Evolutionary conservation across 2,329 filamentous ascomycete genomes (phyloP), one percentile per base, ranked within the genome.

Genomic region (Beauveria sp.): DNA sequence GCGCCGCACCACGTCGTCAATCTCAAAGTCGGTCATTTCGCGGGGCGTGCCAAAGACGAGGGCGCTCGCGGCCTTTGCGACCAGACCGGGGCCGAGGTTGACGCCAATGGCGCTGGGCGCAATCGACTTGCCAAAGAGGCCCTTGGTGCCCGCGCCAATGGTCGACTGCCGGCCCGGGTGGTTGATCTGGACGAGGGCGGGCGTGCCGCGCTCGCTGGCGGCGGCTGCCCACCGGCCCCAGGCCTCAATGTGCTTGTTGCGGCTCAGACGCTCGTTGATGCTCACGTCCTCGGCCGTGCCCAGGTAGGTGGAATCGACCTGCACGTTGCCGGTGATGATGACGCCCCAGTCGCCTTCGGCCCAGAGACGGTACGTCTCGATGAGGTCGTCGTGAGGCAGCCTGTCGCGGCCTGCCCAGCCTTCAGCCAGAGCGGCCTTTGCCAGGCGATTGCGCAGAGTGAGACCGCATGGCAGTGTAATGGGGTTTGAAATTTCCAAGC

Each of bases 391-490:
- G 14, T 74, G 75, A 0, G 82, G 82, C 1, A 78, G 72, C 30
- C 78, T 64, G 61, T 79, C 70, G 5, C 67, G 69, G 64, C 76
- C 72, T 28, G 74, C 72, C 67, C 79, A 69, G 5, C 65, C 65
- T 64, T 83, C 78, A 5, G 79, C 75, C 72, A 85, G 77, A 38
- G 83, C 80, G 50, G 82, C 75, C 65, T 81, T 77, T 50, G 70
- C 74, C 1, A 86, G 74, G 5, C 83, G 79, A 66, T 86, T 86
- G 3, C 80, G 80, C 3, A 86, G 68, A 0, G 74, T 76, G 28
- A 86, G 73, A 1, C 84, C 84, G 67, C 81, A 83, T 63, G 80
- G 79, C 1, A 85, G 74, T 43, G 76, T 81, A 18, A 83, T 67
- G 0, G 81, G 75, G 30, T 78, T 42, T 38, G 43, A 10, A 24